A percentile compares a stretch with the other conserved stretches of the same genome.
phyloP scores from a whole-genome alignment of 2,329 filamentous ascomycete species.

The Teratosphaeria epicoccoides region DNA sequence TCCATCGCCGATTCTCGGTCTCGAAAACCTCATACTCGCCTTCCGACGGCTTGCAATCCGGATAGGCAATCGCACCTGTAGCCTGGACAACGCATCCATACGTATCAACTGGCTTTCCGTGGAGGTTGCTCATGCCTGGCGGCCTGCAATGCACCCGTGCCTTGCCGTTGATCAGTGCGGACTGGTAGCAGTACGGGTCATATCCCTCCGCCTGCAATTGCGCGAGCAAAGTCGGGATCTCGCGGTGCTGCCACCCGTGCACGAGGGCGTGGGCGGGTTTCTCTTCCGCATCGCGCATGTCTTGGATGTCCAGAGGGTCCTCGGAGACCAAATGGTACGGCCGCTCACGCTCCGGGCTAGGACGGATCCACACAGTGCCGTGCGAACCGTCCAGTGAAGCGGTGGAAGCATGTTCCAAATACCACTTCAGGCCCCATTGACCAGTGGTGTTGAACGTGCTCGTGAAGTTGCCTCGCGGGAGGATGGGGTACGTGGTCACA shows the following conservation, averaged over 20 bases:
- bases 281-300: neutral
- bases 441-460: neutral
- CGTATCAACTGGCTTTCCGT: neutral
- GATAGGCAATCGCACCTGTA: neutral
- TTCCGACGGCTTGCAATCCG: neutral
- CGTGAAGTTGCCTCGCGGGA: neutral
- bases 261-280: neutral
- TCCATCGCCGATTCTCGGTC: neutral
- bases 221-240: neutral
- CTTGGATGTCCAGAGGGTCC: neutral
- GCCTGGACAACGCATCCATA: neutral
- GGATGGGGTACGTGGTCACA: neutral
- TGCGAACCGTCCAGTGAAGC: neutral
- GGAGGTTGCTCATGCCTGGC: neutral
- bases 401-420: neutral
- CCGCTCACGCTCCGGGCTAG: neutral
- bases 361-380: neutral
- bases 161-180: neutral
- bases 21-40: neutral
- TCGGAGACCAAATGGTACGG: neutral
- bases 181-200: neutral
- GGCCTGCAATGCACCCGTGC: neutral
- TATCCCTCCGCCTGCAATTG: neutral
- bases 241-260: neutral
- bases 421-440: neutral